A percentile compares a stretch with the other conserved stretches of the same genome.
These are phyloP conservation scores for Epichloe elymi DNA, from an alignment of 2,329 filamentous ascomycete species.

Conservation along the genomic window DNA sequence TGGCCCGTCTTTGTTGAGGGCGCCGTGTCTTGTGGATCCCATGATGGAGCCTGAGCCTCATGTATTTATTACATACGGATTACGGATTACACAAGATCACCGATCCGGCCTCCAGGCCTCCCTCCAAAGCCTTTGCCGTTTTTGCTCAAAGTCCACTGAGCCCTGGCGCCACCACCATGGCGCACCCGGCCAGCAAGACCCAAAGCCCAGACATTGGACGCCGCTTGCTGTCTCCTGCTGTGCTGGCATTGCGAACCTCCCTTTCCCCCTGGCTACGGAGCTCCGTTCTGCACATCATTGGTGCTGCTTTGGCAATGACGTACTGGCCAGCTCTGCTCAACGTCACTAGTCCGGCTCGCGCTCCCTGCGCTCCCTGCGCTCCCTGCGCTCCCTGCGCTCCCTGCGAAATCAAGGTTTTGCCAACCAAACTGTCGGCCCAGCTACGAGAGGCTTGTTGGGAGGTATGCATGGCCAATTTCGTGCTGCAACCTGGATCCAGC, in stretches of 20 bases:
- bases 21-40: too few species aligned
- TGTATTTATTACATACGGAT: too few species aligned
- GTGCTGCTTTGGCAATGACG: slow-evolving; percentile 16
- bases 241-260: neutral
- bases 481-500: neutral
- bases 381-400: too few species aligned
- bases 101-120: too few species aligned
- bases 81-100: too few species aligned
- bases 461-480: neutral
- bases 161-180: neutral
- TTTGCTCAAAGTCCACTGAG: neutral
- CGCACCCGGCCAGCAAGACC: neutral
- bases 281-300: slow-evolving; percentile 4
- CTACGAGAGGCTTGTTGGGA: neutral
- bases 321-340: slow-evolving; percentile 19
- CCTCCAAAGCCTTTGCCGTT: neutral
- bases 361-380: slow-evolving; percentile 3
- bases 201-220: neutral
- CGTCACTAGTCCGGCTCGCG: slow-evolving; percentile 14
- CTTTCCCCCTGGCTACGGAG: slow-evolving; percentile 4
- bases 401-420: neutral
- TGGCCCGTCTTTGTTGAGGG: too few species aligned
- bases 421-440: slow-evolving; percentile 1
- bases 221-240: neutral
- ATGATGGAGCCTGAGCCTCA: too few species aligned